Conservation (phyloP, 495 filamentous ascomycete species). For the Penicillium bovifimosum region DNA sequence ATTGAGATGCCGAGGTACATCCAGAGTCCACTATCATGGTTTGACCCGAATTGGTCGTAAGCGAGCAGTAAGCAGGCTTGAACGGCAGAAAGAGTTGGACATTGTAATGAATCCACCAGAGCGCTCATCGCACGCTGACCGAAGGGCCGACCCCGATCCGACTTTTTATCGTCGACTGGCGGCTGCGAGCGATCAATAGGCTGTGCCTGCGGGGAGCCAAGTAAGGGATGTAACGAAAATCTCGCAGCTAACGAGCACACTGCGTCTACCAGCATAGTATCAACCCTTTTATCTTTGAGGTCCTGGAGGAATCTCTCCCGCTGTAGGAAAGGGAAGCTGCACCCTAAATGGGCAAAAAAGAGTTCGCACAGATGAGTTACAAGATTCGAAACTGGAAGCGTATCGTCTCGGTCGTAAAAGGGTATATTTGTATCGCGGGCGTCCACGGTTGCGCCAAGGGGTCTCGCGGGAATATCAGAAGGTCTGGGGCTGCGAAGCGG, state of each 20-base stretch:
- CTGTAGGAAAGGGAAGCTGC: conserved; percentile 75
- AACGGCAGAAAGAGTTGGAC: conserved; percentile 70
- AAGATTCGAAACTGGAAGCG: conserved; percentile 59
- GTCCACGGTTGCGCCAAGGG: conserved; percentile 31
- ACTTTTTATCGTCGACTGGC: conserved; percentile 40
- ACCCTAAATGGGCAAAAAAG: conserved; percentile 74
- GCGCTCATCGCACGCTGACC: conserved; percentile 70
- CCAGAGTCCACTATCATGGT: conserved; percentile 82
- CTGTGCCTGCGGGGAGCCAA: conserved; percentile 48
- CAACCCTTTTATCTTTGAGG: conserved; percentile 71
- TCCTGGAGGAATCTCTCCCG: conserved; percentile 61
- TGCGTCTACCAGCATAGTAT: conserved; percentile 80
- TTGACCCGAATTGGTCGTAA: conserved; percentile 80
- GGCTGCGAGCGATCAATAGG: conserved; percentile 45
- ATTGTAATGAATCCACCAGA: conserved; percentile 70
- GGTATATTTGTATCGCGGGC: conserved; percentile 60
- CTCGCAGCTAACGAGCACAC: conserved; percentile 74
- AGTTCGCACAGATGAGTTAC: conserved; percentile 69
- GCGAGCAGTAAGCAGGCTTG: conserved; percentile 77
- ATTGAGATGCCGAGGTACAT: conserved; percentile 85
- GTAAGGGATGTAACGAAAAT: conserved; percentile 66
- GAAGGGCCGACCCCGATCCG: conserved; percentile 59
- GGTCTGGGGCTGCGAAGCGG: conserved; percentile 34
- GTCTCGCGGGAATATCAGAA: conserved; percentile 19
- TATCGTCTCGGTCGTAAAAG: conserved; percentile 69